These are phyloP conservation scores for Verbascum thapsus DNA, from an alignment of 257 asterid species.

Conservation along the genomic window DNA sequence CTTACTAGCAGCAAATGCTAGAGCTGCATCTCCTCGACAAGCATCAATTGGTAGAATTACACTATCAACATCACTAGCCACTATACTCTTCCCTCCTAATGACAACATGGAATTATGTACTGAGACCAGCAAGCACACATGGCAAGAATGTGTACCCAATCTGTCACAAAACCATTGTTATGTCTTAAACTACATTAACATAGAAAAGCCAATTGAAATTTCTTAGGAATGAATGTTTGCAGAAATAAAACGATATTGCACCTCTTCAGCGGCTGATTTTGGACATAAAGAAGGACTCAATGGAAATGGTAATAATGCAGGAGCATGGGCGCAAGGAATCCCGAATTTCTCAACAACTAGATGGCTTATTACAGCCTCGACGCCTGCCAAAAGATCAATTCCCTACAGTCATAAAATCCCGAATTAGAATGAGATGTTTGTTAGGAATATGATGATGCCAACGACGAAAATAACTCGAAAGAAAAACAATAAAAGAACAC, in stretches of 20 bases:
- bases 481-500: too few species aligned
- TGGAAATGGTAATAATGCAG: constrained; percentile 70
- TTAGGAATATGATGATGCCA: too few species aligned
- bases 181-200: not conserved
- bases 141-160: constrained; percentile 94
- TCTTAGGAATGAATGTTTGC: not conserved
- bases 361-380: constrained; percentile 93
- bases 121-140: constrained; percentile 94
- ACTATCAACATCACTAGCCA: constrained; percentile 80
- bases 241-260: constrained; percentile 16
- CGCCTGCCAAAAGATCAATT: constrained; percentile 83
- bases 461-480: too few species aligned
- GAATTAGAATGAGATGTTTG: constrained; percentile 19
- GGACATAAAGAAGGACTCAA: constrained; percentile 57
- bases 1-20: constrained; percentile 59
- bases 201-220: too few species aligned
- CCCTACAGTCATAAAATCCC: constrained; percentile 51
- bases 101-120: constrained; percentile 40
- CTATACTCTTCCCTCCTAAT: constrained; percentile 44
- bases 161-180: constrained; percentile 41
- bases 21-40: constrained; percentile 86
- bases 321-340: constrained; percentile 94
- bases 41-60: constrained; percentile 84
- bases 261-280: constrained; percentile 96
- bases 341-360: constrained; percentile 70